phyloP scores from a whole-genome alignment of 75 land plant species.

The Ceratopteris richardii region DNA sequence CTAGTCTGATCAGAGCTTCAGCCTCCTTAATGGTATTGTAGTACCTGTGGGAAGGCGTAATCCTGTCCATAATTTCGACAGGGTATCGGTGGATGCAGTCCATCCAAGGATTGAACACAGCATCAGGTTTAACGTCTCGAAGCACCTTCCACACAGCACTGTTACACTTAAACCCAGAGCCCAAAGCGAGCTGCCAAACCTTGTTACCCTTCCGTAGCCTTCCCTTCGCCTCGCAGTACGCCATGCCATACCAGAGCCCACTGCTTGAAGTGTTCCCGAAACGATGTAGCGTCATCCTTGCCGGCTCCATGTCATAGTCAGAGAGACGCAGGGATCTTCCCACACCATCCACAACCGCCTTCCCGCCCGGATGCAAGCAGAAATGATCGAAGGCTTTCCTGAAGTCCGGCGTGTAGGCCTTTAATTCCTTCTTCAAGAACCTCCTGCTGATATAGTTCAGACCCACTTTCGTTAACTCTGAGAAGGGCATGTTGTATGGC shows the following conservation, averaged over 20 bases:
- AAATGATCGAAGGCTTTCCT: conserved; percentile 50
- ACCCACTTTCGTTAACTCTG: conserved; percentile 34
- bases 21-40: not conserved
- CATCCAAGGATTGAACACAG: conserved; percentile 30
- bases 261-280: conserved; percentile 65
- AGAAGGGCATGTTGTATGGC: conserved; percentile 35
- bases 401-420: conserved; percentile 32
- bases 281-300: conserved; percentile 54
- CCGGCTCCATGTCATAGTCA: conserved; percentile 42
- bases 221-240: conserved; percentile 56
- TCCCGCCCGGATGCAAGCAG: conserved; percentile 48
- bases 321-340: conserved; percentile 27
- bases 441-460: not conserved
- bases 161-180: conserved; percentile 39
- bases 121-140: conserved; percentile 8
- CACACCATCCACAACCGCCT: conserved; percentile 42
- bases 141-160: conserved; percentile 32
- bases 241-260: conserved; percentile 54
- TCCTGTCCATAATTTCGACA: not conserved
- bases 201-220: conserved; percentile 41
- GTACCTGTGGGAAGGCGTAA: not conserved
- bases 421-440: conserved; percentile 4
- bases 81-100: conserved; percentile 48
- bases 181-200: conserved; percentile 30
- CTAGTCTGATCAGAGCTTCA: not conserved